Evolutionary conservation across 2,329 filamentous ascomycete species (phyloP).

Genomic region (Ophiosphaerella herpotricha): DNA sequence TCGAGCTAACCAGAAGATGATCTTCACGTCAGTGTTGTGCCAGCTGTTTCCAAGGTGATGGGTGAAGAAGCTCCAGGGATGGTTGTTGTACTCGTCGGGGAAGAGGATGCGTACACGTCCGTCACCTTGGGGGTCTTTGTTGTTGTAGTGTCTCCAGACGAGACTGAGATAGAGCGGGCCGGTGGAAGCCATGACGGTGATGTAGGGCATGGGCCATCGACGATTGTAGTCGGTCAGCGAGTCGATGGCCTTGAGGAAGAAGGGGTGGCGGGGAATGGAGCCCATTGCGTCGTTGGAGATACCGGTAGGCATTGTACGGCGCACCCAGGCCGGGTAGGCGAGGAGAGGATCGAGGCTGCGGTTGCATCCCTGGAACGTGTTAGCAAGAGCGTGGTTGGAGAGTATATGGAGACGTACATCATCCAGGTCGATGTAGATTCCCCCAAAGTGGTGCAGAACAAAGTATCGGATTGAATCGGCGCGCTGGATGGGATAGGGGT

Average conservation of each 20-base stretch:
- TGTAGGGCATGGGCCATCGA: conserved; percentile 72
- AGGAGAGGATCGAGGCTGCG: conserved; percentile 70
- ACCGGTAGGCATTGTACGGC: conserved; percentile 74
- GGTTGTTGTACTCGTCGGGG: conserved; percentile 70
- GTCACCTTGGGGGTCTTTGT: conserved; percentile 52
- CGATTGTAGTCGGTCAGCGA: conserved; percentile 69
- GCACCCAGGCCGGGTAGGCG: conserved; percentile 70
- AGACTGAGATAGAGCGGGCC: conserved; percentile 77
- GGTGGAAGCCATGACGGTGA: conserved; percentile 79
- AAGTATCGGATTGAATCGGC: conserved; percentile 82
- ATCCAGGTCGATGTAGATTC: conserved; percentile 81
- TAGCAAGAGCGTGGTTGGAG: conserved; percentile 8
- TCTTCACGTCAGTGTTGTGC: conserved; percentile 66
- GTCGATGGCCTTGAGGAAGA: conserved; percentile 72
- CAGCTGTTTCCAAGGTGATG: conserved; percentile 68
- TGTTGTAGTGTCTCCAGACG: conserved; percentile 75
- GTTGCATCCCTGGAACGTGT: conserved; percentile 63
- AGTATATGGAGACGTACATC: conserved; percentile 53
- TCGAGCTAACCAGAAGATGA: conserved; percentile 67
- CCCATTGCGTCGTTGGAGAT: conserved; percentile 85
- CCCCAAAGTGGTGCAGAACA: conserved; percentile 74
- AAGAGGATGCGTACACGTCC: conserved; percentile 70
- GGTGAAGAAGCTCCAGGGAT: conserved; percentile 74
- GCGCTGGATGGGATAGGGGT: conserved; percentile 75
- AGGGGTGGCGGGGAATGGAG: conserved; percentile 71